Conservation (phyloP, 2,329 filamentous ascomycete species). For the Pseudogymnoascus sp. region DNA sequence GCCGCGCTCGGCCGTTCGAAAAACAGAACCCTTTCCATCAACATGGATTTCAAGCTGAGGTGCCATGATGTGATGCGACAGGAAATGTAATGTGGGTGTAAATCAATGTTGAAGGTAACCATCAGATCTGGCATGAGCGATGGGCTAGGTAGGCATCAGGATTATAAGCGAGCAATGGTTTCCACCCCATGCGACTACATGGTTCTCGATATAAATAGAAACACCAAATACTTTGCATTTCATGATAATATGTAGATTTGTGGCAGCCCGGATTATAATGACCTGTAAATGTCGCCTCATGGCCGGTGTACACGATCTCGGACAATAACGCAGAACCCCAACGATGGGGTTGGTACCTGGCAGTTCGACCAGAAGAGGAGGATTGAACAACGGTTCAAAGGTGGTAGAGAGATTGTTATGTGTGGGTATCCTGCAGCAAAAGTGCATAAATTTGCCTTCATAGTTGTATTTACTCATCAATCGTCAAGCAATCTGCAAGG, state of each 20-base stretch:
- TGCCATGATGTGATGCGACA: constrained; percentile 1
- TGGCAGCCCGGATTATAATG: constrained; percentile 12
- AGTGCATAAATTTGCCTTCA: no score
- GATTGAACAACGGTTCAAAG: background rate
- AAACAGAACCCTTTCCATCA: constrained; percentile 16
- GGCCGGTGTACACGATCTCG: background rate
- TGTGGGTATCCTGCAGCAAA: no score
- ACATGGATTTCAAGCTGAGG: constrained; percentile 20
- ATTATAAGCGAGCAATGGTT: constrained; percentile 2
- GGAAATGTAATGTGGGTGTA: background rate
- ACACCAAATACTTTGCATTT: background rate
- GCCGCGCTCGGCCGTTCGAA: constrained; percentile 19
- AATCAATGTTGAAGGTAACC: background rate
- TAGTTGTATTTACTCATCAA: background rate
- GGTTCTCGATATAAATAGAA: background rate
- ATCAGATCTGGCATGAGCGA: background rate
- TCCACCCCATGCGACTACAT: background rate
- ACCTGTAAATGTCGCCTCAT: constrained; percentile 13
- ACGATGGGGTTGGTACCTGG: background rate
- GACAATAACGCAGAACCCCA: background rate
- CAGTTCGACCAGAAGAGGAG: background rate
- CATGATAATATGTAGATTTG: background rate
- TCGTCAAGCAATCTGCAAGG: background rate
- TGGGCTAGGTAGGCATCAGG: background rate
- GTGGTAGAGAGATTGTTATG: background rate